Base-by-base conservation (phyloP, 129 eudicot species). In the Glebionis coronaria region DNA sequence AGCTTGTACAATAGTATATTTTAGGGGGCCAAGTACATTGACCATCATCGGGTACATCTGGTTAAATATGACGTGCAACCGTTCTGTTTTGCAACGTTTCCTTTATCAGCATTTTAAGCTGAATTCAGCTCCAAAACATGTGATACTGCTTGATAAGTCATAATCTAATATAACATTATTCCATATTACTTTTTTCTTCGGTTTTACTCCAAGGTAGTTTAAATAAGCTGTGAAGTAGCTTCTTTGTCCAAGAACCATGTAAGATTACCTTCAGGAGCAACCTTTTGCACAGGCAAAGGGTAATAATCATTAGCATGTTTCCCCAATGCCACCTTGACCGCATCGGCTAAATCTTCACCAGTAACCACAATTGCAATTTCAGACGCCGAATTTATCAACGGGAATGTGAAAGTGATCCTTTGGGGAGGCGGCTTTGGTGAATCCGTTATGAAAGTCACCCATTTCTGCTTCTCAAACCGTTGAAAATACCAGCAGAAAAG, bases 361-460 rank as follows among this genome's bases (percentile, higher is more conserved):
- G 87, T 76, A 4, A 85, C 77, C 75, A 85, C 93, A 65, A 88
- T 72, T 7, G 92, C 96, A 5, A 88, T 83, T 60, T 78, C 73
- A 0, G 82, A 63, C 6, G 92, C 81, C 3, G 96, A 78, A 63
- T 88, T 88, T 72, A 85, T 88, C 65, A 88, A 83, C 3, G 92
- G 96, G 59, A 88, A 85, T 2, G 93, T 88, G 83, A 85, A 85
- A 4, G 96, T 88, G 79, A 88, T 85, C 81, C 96, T 76, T 0
- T 66, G 63, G 12, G 92, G 74, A 13, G 96, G 92, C 1, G 90
- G 87, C 65, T 85, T 88, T 10, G 96, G 96, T 1, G 96, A 88
- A 77, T 85, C 90, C 9, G 67, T 83, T 5, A 88, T 88, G 78
- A 80, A 88, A 12, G 93, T 85, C 18, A 88, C 87, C 96, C 89